Base-by-base conservation (phyloP, 108 stramenopile species). In the Fistulifera pelliculosa region DNA sequence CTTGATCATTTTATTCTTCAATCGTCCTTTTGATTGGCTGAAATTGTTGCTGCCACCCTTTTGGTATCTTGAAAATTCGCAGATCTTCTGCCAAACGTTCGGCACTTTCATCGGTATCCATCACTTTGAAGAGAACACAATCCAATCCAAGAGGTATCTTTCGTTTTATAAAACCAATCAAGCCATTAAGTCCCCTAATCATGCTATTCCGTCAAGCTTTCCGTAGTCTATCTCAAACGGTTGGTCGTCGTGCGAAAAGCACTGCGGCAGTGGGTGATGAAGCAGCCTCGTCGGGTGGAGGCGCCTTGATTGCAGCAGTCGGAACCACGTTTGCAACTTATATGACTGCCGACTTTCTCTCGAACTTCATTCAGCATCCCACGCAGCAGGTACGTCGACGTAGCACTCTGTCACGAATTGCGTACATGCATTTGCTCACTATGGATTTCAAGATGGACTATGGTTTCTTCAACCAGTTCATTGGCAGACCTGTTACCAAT, bases 301-400 rank as follows among this genome's bases (percentile, higher is more conserved):
- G 17, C 4, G 17, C 21, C 44, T 28, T 49, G 12, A 13, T 38
- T 35, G 49, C 24, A 14, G 70, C 70, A 16, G 65, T 61, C 10
- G 65, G 49, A 17, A 61, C 60, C 21, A 77, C 76, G 1, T 77
- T 77, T 50, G 72, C 23, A 17, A 77, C 76, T 0, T 77, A 77
- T 35, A 55, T 50, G 35, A 41, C 54, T 13, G 71, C 76, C 0
- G 76, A 77, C 59, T 74, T 68, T 38, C 41, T 74, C 4, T 68
- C 66, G 43, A 77, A 77, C 45, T 77, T 77, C 31, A 42, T 77
- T 26, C 76, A 77, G 42, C 64, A 75, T 49, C 68, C 72, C 10
- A 68, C 62, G 7, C 72, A 73, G 53, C 64, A 66, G 70, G 70
- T 71, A 25, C 43, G 70, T 35, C 6, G 12, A 28, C 18, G 8